These are phyloP conservation scores for Stellera chamaejasme DNA, from an alignment of 345 rosid species.

Conservation along the genomic window DNA sequence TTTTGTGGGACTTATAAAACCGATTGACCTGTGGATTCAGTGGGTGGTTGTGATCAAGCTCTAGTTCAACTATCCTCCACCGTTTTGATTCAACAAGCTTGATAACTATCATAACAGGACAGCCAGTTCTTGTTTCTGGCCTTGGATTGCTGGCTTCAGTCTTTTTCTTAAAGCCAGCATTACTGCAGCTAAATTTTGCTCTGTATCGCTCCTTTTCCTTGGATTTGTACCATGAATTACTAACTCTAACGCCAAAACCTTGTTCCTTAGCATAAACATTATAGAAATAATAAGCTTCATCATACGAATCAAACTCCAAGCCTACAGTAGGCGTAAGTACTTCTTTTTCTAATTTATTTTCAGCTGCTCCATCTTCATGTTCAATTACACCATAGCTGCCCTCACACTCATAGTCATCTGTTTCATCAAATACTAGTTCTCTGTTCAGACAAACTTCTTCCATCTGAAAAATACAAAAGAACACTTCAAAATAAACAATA, in stretches of 20 bases:
- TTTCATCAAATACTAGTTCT: constrained; percentile 37
- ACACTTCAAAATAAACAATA: background rate
- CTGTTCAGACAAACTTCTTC: constrained; percentile 48
- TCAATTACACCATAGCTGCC: constrained; percentile 19
- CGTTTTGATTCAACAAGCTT: constrained; percentile 35
- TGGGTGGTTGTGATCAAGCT: constrained; percentile 40
- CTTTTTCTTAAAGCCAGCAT: constrained; percentile 46
- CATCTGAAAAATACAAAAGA: constrained; percentile 23
- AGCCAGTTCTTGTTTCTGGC: constrained; percentile 44
- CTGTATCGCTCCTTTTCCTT: constrained; percentile 38
- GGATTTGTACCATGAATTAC: constrained; percentile 42
- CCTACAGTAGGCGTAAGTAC: constrained; percentile 29
- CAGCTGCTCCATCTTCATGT: constrained; percentile 16
- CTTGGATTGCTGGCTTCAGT: constrained; percentile 45
- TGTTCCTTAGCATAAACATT: constrained; percentile 37
- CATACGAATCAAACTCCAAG: constrained; percentile 44
- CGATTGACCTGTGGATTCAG: constrained; percentile 29
- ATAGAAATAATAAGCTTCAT: constrained; percentile 39
- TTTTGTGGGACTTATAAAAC: constrained; percentile 39
- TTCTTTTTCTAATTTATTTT: constrained; percentile 15
- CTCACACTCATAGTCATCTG: constrained; percentile 24
- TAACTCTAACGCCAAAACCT: constrained; percentile 46
- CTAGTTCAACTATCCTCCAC: constrained; percentile 43
- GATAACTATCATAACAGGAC: constrained; percentile 38
- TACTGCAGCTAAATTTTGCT: constrained; percentile 50